Base-by-base conservation (phyloP, 2,329 filamentous ascomycete genomes). In the Xylaria sp. region DNA sequence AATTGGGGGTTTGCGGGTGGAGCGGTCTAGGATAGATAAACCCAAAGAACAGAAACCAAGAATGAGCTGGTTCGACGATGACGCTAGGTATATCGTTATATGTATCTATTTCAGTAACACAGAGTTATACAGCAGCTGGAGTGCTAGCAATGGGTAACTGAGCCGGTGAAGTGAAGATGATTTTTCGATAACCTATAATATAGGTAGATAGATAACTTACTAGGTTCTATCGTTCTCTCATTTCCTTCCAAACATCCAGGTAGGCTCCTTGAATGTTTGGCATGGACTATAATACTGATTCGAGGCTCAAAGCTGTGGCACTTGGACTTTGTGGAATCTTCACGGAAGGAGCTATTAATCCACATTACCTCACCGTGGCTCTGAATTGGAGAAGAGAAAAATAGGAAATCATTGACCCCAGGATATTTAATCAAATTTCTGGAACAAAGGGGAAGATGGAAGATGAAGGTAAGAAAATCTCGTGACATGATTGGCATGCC, bases 101-200 rank as follows among this genome's bases (percentile, higher is more conserved):
- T 33, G 25, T 47, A 55, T 38, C 13, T 55, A 47, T 47, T 27
- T 13, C n/a, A 29, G 29, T 38, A 5, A 0, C 13, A 36, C 7
- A 22, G 9, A 9, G n/a, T 33, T 5, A 17, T 20, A n/a, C n/a
- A 33, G 27, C 5, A 33, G 49, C 17, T n/a, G 27, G 42, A 39
- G 38, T 59, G 55, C 38, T 31, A 25, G 38, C 29, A 53, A 20
- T 20, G 33, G 15, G 25, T 49, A 54, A 47, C 20, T 61, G 27
- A 61, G 59, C 50, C 38, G 13, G 27, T 22, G 7, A 20, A 13
- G 29, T 51, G 49, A 36, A 33, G 15, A 20, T 33, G 20, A 45
- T 11, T 22, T 20, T 53, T 33, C 4, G 29, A 55, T 22, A 9
- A 13, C 15, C 10, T 4, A 29, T 29, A 42, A 20, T 39, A 6